These are phyloP conservation scores for Forsythia viridissima DNA, from an alignment of 257 asterid genomes.

Conservation along the genomic window DNA sequence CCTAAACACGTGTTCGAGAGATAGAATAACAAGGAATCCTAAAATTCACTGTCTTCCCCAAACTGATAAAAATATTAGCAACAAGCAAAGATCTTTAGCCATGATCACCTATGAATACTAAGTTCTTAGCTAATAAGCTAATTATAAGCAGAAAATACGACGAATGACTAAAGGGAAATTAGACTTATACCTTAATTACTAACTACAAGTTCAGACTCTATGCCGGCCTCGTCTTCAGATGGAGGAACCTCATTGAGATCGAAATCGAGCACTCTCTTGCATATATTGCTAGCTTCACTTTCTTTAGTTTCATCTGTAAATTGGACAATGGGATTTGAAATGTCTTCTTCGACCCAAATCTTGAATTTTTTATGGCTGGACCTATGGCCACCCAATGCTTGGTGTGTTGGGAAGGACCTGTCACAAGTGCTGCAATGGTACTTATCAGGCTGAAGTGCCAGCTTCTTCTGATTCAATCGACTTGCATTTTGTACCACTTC, in stretches of 20 bases:
- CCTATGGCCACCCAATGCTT: slow-evolving; percentile 53
- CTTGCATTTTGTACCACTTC: slow-evolving; percentile 19
- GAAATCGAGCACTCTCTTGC: slow-evolving; percentile 29
- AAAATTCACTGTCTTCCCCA: neutral
- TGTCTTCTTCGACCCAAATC: neutral
- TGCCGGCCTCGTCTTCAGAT: slow-evolving; percentile 26
- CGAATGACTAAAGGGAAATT: neutral
- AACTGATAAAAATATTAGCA: neutral
- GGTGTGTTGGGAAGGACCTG: slow-evolving; percentile 37
- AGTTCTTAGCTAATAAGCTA: neutral
- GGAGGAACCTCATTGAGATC: slow-evolving; percentile 59
- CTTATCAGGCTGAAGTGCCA: slow-evolving; percentile 20
- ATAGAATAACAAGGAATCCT: slow-evolving; percentile 24
- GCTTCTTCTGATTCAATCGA: neutral
- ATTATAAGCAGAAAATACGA: slow-evolving; percentile 15
- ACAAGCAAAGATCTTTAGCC: neutral
- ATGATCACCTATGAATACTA: no score
- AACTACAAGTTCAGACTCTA: slow-evolving; percentile 4
- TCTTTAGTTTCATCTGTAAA: slow-evolving; percentile 5
- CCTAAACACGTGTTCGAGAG: neutral
- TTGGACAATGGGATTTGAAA: slow-evolving; percentile 26
- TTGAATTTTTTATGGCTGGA: slow-evolving; percentile 46
- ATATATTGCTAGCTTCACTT: slow-evolving; percentile 25
- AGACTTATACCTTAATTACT: slow-evolving; percentile 22
- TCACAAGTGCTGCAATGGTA: slow-evolving; percentile 36